Evolutionary conservation across 176 grass and related monocot species (phyloP), one percentile per base, ranked within the genome.

Genomic region (Chrysopogon serrulatus): DNA sequence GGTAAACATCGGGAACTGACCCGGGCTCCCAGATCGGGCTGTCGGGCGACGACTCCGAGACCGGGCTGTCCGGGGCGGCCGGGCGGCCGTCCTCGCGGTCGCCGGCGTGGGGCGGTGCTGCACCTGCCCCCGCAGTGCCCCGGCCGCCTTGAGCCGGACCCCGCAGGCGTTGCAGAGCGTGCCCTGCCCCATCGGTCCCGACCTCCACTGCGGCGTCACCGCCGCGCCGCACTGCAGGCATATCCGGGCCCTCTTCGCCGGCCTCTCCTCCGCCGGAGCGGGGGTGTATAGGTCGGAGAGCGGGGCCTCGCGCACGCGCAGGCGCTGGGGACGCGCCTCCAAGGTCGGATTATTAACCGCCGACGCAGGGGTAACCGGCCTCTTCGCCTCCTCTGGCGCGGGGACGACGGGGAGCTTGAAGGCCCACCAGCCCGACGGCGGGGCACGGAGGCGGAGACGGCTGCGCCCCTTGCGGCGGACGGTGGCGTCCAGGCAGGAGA

Each of bases 101-200:
- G 83, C 68, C 15, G 45, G 47, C 45, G 33, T 24, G 6, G 47
- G 47, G 9, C 86, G 83, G 84, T 75, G 88, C 45, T 81, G 88
- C 63, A 87, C 87, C 37, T 48, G 81, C 62, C 94, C 94, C 27
- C 62, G 94, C 48, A 97, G 87, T 1, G 91, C 56, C 39, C 92
- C 89, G 5, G 85, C 83, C 12, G 80, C 85, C 63, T 86, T 86
- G 85, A 81, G 87, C 32, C 89, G 87, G 71, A 90, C 90, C 0
- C 90, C 92, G 53, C 95, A 98, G 54, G 90, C 88, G 83, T 91
- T 98, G 88, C 92, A 98, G 31, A 98, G 86, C 36, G 95, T 93
- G 71, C 84, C 85, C 5, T 76, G 84, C 9, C 88, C 90, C 92
- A 91, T 91, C 45, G 94, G 89, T 10, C 91, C 89, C 24, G 89